Evolutionary conservation across 352 stramenopile species (phyloP), one percentile per base, ranked within the genome.

Genomic region (Globisporangium nunn): DNA sequence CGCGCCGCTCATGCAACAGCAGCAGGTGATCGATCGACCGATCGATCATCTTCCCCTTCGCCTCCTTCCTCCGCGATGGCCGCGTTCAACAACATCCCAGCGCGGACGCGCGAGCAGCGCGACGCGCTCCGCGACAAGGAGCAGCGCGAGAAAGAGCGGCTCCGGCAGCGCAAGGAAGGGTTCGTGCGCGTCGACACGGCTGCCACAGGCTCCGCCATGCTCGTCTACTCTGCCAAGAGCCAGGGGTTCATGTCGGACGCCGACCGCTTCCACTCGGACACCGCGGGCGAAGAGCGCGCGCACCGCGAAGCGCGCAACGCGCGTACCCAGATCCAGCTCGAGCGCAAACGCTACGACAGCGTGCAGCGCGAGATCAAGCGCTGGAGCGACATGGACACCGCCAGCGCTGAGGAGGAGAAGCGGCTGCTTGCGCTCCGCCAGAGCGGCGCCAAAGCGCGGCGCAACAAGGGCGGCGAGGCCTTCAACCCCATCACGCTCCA

Each of bases 221-320:
- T 89, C 15, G 80, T 85, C 48, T 89, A 85, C 56, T 69, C 69
- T 1, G 62, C 65, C 0, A 64, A 72, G 31, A 84, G 72, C 52
- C 80, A 84, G 41, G 90, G 87, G 3, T 96, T 79, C 63, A 81
- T 96, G 65, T 78, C 75, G 29, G 83, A 96, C 59, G 74, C 84
- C 30, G 86, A 97, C 44, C 72, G 88, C 8, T 97, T 96, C 68
- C 86, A 96, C 58, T 89, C 87, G 33, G 90, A 97, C 64, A 92
- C 81, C 31, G 83, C 81, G 12, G 89, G 87, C 0, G 89, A 96
- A 59, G 87, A 93, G 59, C 79, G 85, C 12, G 69, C 74, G 2
- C 30, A 49, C 29, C 76, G 87, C 28, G 75, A 95, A 39, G 78
- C 78, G 15, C 67, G 56, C 61, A 70, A 71, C 12, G 61, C 77